phyloP scores from a whole-genome alignment of 441 rosid genomes.

The Capsella rubella region DNA sequence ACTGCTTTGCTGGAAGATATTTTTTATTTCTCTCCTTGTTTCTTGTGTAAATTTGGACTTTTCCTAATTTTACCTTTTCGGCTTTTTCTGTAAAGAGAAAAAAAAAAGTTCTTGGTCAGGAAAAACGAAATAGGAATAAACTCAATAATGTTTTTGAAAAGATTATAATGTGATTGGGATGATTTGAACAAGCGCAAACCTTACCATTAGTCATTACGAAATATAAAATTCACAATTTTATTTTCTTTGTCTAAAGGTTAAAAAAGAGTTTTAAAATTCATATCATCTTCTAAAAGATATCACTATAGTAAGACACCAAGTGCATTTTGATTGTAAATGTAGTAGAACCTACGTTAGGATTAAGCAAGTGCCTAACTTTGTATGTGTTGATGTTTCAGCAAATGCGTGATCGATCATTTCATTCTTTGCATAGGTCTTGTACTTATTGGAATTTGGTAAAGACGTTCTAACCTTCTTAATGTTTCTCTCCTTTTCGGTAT shows the following conservation, averaged over 20 bases:
- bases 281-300: no score
- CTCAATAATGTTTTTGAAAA: background rate
- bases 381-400: background rate
- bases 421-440: background rate
- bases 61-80: background rate
- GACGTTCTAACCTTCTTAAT: background rate
- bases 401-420: background rate
- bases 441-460: background rate
- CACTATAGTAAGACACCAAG: no score
- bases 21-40: background rate
- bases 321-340: no score
- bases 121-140: background rate
- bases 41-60: background rate
- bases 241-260: no score
- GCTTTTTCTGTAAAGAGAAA: background rate
- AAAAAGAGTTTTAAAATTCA: no score
- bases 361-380: background rate
- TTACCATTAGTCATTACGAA: background rate
- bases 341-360: background rate
- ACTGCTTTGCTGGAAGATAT: conserved; percentile 43
- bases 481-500: background rate
- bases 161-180: no score
- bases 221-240: background rate
- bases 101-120: background rate
- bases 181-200: background rate